Conservation (phyloP, 441 rosid species). For the Kokia cookei region DNA sequence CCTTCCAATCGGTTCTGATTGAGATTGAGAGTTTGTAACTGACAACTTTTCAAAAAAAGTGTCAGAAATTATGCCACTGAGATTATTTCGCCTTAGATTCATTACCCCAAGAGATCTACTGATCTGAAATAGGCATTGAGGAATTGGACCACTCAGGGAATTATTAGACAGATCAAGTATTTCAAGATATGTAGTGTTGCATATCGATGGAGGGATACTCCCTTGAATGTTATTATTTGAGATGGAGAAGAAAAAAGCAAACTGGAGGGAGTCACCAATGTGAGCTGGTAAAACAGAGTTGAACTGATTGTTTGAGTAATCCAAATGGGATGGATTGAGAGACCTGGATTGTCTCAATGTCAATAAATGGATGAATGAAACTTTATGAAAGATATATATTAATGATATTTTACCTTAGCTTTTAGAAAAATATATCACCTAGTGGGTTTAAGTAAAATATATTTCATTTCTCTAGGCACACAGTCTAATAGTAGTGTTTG, state of each 20-base stretch:
- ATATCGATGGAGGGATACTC: slow-evolving; percentile 18
- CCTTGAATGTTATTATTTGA: slow-evolving; percentile 28
- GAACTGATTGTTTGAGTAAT: slow-evolving; percentile 29
- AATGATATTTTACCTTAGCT: no score
- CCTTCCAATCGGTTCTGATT: no score
- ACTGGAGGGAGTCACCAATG: not conserved
- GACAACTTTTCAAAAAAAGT: slow-evolving; percentile 4
- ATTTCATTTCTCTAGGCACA: no score
- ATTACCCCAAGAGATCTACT: not conserved
- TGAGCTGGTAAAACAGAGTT: slow-evolving; percentile 8
- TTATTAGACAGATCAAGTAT: slow-evolving; percentile 25
- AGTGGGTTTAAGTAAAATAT: no score
- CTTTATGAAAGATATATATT: no score
- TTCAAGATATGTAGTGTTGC: slow-evolving; percentile 7
- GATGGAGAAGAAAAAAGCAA: slow-evolving; percentile 22
- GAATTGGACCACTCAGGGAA: slow-evolving; percentile 18
- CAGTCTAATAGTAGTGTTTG: no score
- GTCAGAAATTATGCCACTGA: slow-evolving; percentile 18
- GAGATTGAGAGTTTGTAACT: slow-evolving; percentile 20
- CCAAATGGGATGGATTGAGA: no score
- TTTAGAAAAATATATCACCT: no score
- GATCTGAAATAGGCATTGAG: slow-evolving; percentile 7
- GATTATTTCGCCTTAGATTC: slow-evolving; percentile 17
- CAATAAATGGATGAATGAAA: no score
- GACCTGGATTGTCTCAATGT: no score